Conservation (phyloP, 768 basidiomycete genomes). For the Mycena chlorophos region DNA sequence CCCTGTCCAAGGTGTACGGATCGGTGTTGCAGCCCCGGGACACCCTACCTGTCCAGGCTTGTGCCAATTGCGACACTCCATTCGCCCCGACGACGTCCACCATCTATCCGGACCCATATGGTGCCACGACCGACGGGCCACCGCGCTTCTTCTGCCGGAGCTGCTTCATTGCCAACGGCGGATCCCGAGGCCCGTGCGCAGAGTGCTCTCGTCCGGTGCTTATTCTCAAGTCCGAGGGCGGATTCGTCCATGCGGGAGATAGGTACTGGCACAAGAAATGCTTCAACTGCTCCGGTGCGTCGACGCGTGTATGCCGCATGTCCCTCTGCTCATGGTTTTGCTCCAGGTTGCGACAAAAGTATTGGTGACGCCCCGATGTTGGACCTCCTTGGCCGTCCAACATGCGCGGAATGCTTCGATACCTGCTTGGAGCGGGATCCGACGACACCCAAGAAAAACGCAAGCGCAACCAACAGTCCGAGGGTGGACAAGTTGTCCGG, state of each 20-base stretch:
- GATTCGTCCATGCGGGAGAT: conserved; percentile 69
- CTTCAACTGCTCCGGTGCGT: conserved; percentile 55
- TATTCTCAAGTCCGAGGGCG: conserved; percentile 73
- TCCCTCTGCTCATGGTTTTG: not conserved
- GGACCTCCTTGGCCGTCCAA: conserved; percentile 78
- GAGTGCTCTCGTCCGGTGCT: conserved; percentile 71
- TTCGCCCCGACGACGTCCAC: conserved; percentile 79
- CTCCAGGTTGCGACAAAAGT: conserved; percentile 62
- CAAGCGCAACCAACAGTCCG: conserved; percentile 31
- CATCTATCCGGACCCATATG: conserved; percentile 74
- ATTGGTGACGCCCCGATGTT: conserved; percentile 78
- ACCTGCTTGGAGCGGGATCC: conserved; percentile 61
- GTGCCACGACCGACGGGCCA: conserved; percentile 29
- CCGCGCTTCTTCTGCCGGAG: conserved; percentile 71
- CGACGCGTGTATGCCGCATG: not conserved
- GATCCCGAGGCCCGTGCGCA: conserved; percentile 74
- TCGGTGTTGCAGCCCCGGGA: conserved; percentile 81
- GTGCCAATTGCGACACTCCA: conserved; percentile 58
- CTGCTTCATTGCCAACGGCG: conserved; percentile 72
- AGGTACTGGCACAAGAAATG: conserved; percentile 82
- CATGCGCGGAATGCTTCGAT: conserved; percentile 81
- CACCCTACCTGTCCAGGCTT: conserved; percentile 67
- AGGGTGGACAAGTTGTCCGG: conserved; percentile 34
- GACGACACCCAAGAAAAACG: conserved; percentile 45
- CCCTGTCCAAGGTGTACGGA: conserved; percentile 81